Evolutionary conservation across 208 protist genomes (phyloP).

Genomic region (Leishmania turanica): DNA sequence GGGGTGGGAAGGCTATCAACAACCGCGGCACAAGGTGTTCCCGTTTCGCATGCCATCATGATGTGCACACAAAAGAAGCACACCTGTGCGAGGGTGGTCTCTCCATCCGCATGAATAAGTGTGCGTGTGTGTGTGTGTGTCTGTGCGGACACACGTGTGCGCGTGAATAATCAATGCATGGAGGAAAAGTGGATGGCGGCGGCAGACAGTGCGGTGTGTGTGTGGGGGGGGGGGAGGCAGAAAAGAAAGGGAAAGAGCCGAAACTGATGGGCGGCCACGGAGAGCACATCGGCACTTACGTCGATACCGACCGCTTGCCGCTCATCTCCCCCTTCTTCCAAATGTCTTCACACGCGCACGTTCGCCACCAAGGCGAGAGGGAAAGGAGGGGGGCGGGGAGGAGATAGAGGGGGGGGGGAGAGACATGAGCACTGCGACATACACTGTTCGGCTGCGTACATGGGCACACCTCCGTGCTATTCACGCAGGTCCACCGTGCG

Average conservation of each 20-base stretch:
- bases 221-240: not conserved
- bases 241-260: not conserved
- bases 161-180: not conserved
- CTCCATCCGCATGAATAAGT: not conserved
- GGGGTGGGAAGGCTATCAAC: not conserved
- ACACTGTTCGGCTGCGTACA: not conserved
- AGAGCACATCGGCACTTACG: not conserved
- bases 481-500: not conserved
- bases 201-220: not conserved
- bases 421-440: not conserved
- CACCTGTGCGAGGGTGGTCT: not conserved
- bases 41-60: not conserved
- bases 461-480: not conserved
- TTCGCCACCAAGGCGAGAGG: not conserved
- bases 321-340: not conserved
- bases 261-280: not conserved
- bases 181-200: not conserved
- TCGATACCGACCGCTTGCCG: not conserved
- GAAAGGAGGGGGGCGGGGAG: not conserved
- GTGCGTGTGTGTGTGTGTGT: too few species aligned
- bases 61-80: not conserved
- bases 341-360: not conserved
- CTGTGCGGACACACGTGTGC: not conserved
- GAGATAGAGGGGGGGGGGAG: not conserved
- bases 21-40: not conserved